Base-by-base conservation (phyloP, 495 filamentous ascomycete genomes). In the Pyrenula aspistea region DNA sequence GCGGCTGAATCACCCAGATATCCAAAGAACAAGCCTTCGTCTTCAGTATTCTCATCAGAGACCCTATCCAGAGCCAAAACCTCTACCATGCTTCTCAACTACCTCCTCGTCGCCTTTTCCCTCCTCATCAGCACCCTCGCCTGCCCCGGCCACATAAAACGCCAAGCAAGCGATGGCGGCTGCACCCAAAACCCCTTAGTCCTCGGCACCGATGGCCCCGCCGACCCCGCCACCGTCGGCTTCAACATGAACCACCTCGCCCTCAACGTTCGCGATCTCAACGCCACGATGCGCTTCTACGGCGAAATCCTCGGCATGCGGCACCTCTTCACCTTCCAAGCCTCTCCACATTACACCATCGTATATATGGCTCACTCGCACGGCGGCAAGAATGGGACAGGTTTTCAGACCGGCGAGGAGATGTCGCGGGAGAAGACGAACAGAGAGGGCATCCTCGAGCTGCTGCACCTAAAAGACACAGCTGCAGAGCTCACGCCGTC, bases 171-270 rank as follows among this genome's bases (percentile, higher is more conserved):
- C n/a, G n/a, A n/a, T n/a, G n/a, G n/a, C n/a, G n/a, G n/a, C n/a
- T n/a, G n/a, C n/a, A 8, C 31, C 31, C 31, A 42, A 42, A 4
- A 4, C 31, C 31, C 31, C 31, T 15, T 42, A 42, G 15, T 64
- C 51, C 67, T 67, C 53, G 61, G 64, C 61, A 53, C 59, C 31
- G 60, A 62, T 56, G 58, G 61, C 63, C 60, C 67, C 57, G 61
- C 68, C 56, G 24, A 62, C 66, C 50, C 61, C 49, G 56, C 69
- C 53, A 79, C 74, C 36, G 25, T 59, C 22, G 62, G 67, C 56
- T 76, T 71, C 68, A 69, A 65, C 55, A 62, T 77, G 19, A 77
- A 77, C 63, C 76, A 79, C 60, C 56, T 71, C 56, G 68, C 71
- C 56, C 62, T 79, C 55, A 65, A 68, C 54, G 71, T 75, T 51